Evolutionary conservation across 805 yeast genomes (phyloP).

Genomic region (Zygoascus ofunaensis): DNA sequence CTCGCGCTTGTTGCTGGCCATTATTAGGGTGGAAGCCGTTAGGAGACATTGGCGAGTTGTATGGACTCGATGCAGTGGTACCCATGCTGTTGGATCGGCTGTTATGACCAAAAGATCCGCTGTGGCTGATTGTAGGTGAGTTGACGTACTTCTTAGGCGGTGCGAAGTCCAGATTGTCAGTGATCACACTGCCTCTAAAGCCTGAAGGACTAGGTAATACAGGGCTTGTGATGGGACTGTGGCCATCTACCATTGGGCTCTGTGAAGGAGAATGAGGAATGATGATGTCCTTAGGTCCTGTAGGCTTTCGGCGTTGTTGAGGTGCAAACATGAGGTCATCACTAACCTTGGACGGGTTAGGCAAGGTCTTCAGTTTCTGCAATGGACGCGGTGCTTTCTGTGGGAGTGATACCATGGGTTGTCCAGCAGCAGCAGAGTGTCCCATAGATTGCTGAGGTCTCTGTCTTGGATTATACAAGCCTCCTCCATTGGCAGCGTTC

Average conservation of each 20-base stretch:
- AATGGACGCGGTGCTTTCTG: constrained; percentile 10
- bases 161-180: constrained; percentile 18
- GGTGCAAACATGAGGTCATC: constrained; percentile 20
- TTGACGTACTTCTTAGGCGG: constrained; percentile 18
- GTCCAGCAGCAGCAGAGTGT: not conserved
- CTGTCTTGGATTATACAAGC: not conserved
- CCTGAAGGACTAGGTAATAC: constrained; percentile 20
- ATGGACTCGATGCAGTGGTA: not conserved
- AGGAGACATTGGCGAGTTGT: not conserved
- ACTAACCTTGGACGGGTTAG: constrained; percentile 19
- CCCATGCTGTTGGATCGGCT: constrained; percentile 8
- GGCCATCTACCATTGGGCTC: not conserved
- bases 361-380: constrained; percentile 16
- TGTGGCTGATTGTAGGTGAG: not conserved
- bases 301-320: constrained; percentile 11
- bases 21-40: constrained; percentile 1
- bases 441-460: not conserved
- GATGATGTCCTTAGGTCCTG: constrained; percentile 5
- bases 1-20: constrained; percentile 2
- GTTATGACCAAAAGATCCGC: not conserved
- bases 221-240: not conserved
- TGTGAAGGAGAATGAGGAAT: constrained; percentile 3
- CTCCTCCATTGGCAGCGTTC: not conserved
- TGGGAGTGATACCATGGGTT: not conserved
- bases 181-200: constrained; percentile 16